Conservation (phyloP, 768 basidiomycete genomes). For the Tylopilus balloui region DNA sequence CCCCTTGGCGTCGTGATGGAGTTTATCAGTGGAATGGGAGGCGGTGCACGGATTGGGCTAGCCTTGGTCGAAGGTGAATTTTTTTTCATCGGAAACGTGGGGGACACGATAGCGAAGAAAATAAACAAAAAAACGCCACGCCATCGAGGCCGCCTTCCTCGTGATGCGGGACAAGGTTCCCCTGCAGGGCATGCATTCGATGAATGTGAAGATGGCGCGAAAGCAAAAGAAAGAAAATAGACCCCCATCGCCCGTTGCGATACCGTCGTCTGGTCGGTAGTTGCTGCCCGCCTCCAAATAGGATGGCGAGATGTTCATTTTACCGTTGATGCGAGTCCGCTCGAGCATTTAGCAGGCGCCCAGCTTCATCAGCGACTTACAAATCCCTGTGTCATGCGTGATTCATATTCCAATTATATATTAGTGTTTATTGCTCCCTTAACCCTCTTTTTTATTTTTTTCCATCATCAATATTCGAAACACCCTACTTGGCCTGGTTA, state of each 20-base stretch:
- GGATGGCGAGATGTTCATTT: slow-evolving; percentile 15
- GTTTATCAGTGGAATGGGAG: slow-evolving; percentile 14
- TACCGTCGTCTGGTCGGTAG: not conserved
- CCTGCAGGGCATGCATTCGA: too few relatives aligned
- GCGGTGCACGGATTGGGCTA: slow-evolving; percentile 17
- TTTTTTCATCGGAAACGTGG: slow-evolving; percentile 12
- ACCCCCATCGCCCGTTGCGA: not conserved
- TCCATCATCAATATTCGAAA: not conserved
- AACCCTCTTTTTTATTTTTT: too few relatives aligned
- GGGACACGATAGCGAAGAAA: not conserved
- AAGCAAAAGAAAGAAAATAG: not conserved
- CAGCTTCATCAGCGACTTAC: slow-evolving; percentile 4
- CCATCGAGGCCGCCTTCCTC: not conserved
- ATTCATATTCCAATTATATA: slow-evolving; percentile 9
- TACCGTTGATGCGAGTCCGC: slow-evolving; percentile 2
- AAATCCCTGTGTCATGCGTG: slow-evolving; percentile 13
- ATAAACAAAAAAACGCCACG: not conserved
- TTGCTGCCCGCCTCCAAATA: slow-evolving; percentile 1
- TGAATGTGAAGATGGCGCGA: too few relatives aligned
- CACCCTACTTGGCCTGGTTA: slow-evolving; percentile 1
- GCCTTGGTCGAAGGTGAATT: not conserved
- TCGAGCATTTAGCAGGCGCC: slow-evolving; percentile 3
- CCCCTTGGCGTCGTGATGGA: slow-evolving; percentile 24
- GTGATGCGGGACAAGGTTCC: too few relatives aligned
- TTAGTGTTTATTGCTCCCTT: too few relatives aligned